Evolutionary conservation across 2,329 filamentous ascomycete species (phyloP).

Genomic region (Phoma sp.): DNA sequence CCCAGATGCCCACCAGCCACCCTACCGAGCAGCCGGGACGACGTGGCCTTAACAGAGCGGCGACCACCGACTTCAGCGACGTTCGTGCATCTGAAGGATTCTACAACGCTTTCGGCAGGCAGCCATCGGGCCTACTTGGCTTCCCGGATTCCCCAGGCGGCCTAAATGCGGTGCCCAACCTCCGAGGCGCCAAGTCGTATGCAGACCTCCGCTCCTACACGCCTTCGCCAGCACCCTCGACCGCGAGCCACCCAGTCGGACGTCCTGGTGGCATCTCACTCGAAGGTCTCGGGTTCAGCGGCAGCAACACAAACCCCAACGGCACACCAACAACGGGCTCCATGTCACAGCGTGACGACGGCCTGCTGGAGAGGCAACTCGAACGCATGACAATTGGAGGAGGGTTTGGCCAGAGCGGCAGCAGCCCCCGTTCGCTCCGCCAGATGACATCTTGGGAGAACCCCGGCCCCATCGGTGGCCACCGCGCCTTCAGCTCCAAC

Average conservation of each 20-base stretch:
- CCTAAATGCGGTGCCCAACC: slow-evolving; percentile 75
- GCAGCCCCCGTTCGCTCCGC: slow-evolving; percentile 66
- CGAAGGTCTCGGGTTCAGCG: slow-evolving; percentile 56
- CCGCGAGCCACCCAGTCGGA: slow-evolving; percentile 81
- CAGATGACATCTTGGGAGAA: slow-evolving; percentile 68
- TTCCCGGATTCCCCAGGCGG: slow-evolving; percentile 75
- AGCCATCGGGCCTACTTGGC: slow-evolving; percentile 81
- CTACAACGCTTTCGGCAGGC: slow-evolving; percentile 79
- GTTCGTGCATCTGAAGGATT: slow-evolving; percentile 76
- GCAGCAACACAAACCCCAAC: slow-evolving; percentile 70
- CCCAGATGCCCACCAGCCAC: slow-evolving; percentile 66
- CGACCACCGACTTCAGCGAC: slow-evolving; percentile 96
- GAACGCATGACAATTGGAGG: slow-evolving; percentile 64
- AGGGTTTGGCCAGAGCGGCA: slow-evolving; percentile 52
- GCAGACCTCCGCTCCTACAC: slow-evolving; percentile 95
- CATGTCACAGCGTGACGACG: slow-evolving; percentile 63
- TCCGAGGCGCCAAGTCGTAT: slow-evolving; percentile 94
- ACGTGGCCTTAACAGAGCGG: slow-evolving; percentile 86
- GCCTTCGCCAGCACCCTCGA: slow-evolving; percentile 88
- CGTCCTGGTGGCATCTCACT: slow-evolving; percentile 64
- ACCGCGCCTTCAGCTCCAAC: slow-evolving; percentile 68
- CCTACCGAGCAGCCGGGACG: slow-evolving; percentile 75
- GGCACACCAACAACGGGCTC: slow-evolving; percentile 66
- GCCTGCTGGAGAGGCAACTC: slow-evolving; percentile 69
- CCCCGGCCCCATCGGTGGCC: slow-evolving; percentile 69